These are phyloP conservation scores for Litchi chinensis DNA, from an alignment of 345 rosid genomes.

Conservation along the genomic window DNA sequence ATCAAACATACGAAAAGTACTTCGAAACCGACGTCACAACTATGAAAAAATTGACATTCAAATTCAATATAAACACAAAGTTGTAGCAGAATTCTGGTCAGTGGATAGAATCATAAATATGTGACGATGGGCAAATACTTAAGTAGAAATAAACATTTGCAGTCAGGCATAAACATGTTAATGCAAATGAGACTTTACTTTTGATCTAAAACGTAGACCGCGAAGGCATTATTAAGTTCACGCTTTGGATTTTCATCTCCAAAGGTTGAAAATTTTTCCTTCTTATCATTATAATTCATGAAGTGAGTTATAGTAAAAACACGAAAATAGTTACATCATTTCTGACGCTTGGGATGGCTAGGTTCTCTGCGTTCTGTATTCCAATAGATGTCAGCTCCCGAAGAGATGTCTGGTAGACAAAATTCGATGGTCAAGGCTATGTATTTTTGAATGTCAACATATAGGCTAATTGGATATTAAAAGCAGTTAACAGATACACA, in stretches of 20 bases:
- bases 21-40: background rate
- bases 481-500: constrained; percentile 18
- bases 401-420: constrained; percentile 65
- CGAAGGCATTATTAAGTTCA: background rate
- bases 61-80: background rate
- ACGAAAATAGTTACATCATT: constrained; percentile 65
- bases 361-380: constrained; percentile 80
- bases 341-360: constrained; percentile 95
- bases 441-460: too few relatives aligned
- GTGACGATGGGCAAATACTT: too few relatives aligned
- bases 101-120: too few relatives aligned
- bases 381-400: constrained; percentile 82
- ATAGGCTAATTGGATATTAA: background rate
- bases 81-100: too few relatives aligned
- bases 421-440: constrained; percentile 7
- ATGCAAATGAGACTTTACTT: too few relatives aligned
- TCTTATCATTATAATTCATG: too few relatives aligned
- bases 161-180: too few relatives aligned
- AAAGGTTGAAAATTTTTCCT: too few relatives aligned
- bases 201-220: too few relatives aligned
- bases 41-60: background rate
- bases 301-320: too few relatives aligned
- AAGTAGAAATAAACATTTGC: too few relatives aligned
- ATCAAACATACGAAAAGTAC: constrained; percentile 30
- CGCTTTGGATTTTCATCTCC: background rate